Conservation (phyloP, 345 rosid species). For the Eucalyptus caleyi region DNA sequence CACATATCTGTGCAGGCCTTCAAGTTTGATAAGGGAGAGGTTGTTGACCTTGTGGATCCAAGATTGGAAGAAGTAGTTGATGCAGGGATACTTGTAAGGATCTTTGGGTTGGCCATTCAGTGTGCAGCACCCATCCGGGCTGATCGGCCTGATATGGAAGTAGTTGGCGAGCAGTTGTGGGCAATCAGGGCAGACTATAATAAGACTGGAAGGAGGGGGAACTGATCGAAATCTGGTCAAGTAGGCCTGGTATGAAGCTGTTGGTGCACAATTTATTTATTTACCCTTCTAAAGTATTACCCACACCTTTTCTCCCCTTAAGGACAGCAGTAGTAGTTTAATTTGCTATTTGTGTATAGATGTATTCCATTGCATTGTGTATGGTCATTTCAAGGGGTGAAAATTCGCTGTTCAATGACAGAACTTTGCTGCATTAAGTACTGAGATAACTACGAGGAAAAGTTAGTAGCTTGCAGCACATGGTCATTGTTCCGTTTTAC, state of each 20-base stretch:
- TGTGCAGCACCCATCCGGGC: conserved; percentile 76
- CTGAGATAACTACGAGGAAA: not conserved
- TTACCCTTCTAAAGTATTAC: not conserved
- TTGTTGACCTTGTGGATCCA: conserved; percentile 50
- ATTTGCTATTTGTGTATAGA: not conserved
- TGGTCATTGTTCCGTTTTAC: not conserved
- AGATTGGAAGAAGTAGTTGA: conserved; percentile 43
- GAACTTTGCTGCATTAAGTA: not conserved
- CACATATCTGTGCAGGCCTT: conserved; percentile 40
- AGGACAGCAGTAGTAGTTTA: not conserved
- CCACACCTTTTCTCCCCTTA: not conserved
- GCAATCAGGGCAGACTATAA: conserved; percentile 71
- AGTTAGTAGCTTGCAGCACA: not conserved
- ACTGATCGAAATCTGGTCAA: not conserved
- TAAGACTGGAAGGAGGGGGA: conserved; percentile 20
- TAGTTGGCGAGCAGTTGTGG: conserved; percentile 82
- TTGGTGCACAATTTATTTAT: not conserved
- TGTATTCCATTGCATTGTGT: not conserved
- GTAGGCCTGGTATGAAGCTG: not conserved
- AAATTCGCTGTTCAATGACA: not conserved
- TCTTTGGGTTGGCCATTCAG: conserved; percentile 66
- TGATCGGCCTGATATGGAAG: conserved; percentile 81
- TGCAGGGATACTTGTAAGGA: conserved; percentile 31
- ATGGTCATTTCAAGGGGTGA: not conserved
- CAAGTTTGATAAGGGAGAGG: conserved; percentile 42